Base-by-base conservation (phyloP, 2,329 filamentous ascomycete genomes). In the Kalmusia sp. region DNA sequence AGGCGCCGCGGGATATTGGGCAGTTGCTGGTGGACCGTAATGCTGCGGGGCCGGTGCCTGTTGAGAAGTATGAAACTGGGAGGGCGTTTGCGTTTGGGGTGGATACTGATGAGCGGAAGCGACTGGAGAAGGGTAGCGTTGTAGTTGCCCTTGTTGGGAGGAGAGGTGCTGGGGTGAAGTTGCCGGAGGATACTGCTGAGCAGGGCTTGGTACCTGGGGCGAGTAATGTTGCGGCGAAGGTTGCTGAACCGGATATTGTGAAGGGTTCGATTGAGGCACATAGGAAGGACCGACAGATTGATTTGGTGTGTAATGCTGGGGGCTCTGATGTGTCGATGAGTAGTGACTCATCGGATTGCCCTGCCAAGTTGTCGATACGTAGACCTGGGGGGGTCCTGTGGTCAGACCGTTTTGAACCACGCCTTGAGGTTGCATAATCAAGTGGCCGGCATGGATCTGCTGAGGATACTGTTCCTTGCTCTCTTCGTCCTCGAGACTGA, bases 401-500 rank as follows among this genome's bases (percentile, higher is more conserved):
- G n/a, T n/a, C n/a, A n/a, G n/a, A n/a, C n/a, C n/a, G n/a, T n/a
- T n/a, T n/a, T n/a, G n/a, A n/a, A n/a, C n/a, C n/a, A n/a, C n/a
- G n/a, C n/a, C n/a, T n/a, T n/a, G n/a, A n/a, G n/a, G n/a, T n/a
- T n/a, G n/a, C n/a, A n/a, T n/a, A n/a, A n/a, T n/a, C n/a, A n/a
- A n/a, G 41, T 68, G 67, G 45, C 63, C 66, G 4, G 66, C n/a
- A n/a, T n/a, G n/a, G n/a, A n/a, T n/a, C n/a, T n/a, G n/a, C n/a
- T n/a, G n/a, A n/a, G n/a, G n/a, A n/a, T n/a, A n/a, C 57, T 70
- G 58, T 21, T 73, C 71, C 37, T 71, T 72, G 58, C 61, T 70
- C 46, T 73, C 71, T 51, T 73, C 71, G 27, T 73, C 71, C 39
- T 73, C 71, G 2, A 73, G 62, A 31, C 70, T 72, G 45, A 73